Evolutionary conservation across 192 early-diverging fungal species (phyloP), one percentile per base, ranked within the genome.

Genomic region (Rhizoclosmatium sp.): DNA sequence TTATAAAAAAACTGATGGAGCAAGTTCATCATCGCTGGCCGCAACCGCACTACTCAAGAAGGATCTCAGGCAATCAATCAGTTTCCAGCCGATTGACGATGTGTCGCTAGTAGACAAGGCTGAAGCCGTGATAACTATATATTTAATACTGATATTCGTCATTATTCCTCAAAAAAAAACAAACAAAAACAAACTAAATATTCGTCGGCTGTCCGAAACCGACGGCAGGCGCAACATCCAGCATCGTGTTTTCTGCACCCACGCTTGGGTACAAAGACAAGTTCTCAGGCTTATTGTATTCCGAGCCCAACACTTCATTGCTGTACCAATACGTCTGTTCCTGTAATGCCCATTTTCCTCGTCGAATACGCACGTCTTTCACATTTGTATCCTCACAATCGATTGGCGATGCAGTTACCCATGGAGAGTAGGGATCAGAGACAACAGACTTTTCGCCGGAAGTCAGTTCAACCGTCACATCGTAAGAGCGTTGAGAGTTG

Each of bases 401-500:
- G 60, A 65, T 83, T 31, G 56, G n/a, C 73, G 72, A 59, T 78
- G 80, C 67, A 75, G 78, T 82, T 62, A 59, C 82, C 75, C 71
- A 84, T 49, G 66, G 80, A 66, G 9, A 82, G 69, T 80, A 75
- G 54, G 93, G 90, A 76, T 88, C 82, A 16, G 89, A 86, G 4
- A 92, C 78, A 69, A 69, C 48, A 9, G 80, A 80, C 23, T 83
- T 67, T 4, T 80, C 78, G 7, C 90, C 92, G 19, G 9, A 4
- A 0, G 48, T 21, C 14, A 98, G 78, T 82, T 95, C 92, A 10
- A 91, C 91, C 59, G 83, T 85, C 46, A 99, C 91, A 40, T 93
- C 93, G 84, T 99, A 99, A 67, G 93, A 95, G 42, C 98, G 91
- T 87, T 95, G 92, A 49, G 91, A 89, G 83, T 99, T 99, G 49